Base-by-base conservation (phyloP, 305 asterid species). In the Fraxinus sp. region DNA sequence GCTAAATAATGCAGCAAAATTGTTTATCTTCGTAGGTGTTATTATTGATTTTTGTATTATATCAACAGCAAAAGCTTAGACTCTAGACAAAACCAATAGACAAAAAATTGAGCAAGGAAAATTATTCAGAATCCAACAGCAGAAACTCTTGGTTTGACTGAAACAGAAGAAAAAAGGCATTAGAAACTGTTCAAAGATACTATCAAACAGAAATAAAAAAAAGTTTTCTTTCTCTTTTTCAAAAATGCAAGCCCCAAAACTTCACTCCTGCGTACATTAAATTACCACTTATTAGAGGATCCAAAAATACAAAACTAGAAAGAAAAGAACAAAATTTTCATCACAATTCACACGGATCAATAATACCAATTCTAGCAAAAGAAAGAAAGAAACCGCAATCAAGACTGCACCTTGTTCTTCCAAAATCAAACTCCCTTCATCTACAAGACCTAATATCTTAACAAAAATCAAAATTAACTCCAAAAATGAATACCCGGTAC, bases 401-500 rank as follows among this genome's bases (percentile, higher is more conserved):
- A 68, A 68, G 22, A 68, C 39, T 28, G n/a, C 39, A 68, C 7
- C 36, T 68, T 68, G 37, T 28, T 10, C 20, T 28, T 68, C 11
- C 83, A 49, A 77, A 32, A 30, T 16, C 72, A 32, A 9, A 22
- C 22, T 52, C 76, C 43, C 76, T 24, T 59, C 18, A 41, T 22
- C 20, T 33, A 5, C 41, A 70, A 20, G 72, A 64, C 32, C 35
- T 9, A 22, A 26, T 8, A 68, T 8, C 24, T 28, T 28, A 24
- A 68, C 8, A 26, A 28, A 68, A 28, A 62, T 70, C n/a, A 77
- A 28, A 26, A 68, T 13, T 68, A 68, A 24, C 49, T 16, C 2
- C 33, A 49, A 71, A 41, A 62, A 20, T 22, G 24, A 7, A 49
- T 24, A 32, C 0, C 6, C 75, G 7, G 36, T 46, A 92, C 96